Evolutionary conservation across 768 basidiomycete species (phyloP).

Genomic region (Peribolospora kevripleyi): DNA sequence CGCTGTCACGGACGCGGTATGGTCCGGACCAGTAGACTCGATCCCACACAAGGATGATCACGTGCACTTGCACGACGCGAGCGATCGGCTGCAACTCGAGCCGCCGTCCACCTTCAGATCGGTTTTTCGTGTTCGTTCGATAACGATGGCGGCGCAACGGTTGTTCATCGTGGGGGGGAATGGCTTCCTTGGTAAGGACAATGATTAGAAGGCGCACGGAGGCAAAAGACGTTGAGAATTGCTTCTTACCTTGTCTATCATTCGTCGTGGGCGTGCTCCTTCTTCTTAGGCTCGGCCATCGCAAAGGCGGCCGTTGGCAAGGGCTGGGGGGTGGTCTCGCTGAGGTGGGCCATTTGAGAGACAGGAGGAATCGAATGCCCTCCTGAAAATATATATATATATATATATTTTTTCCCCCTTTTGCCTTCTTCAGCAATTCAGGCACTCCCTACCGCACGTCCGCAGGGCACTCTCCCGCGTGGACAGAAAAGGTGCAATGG

Average conservation of each 20-base stretch:
- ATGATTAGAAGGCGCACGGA: neutral
- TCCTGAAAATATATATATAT: neutral
- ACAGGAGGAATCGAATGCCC: conserved; percentile 7
- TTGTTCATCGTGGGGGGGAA: conserved; percentile 95
- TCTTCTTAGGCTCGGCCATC: conserved; percentile 55
- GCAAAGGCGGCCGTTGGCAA: conserved; percentile 64
- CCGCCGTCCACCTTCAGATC: too few relatives aligned
- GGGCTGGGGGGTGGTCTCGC: conserved; percentile 67
- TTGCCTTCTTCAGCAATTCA: conserved; percentile 35
- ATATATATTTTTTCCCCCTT: neutral
- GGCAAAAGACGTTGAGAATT: too few relatives aligned
- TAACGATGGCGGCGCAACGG: neutral
- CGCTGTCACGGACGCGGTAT: too few relatives aligned
- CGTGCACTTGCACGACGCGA: too few relatives aligned
- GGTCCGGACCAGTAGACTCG: too few relatives aligned
- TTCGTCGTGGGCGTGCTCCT: neutral
- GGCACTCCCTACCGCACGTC: conserved; percentile 63
- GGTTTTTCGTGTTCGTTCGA: too few relatives aligned
- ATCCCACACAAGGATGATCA: too few relatives aligned
- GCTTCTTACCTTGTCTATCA: too few relatives aligned
- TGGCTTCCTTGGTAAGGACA: conserved; percentile 61
- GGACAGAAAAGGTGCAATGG: conserved; percentile 68
- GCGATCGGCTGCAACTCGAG: too few relatives aligned
- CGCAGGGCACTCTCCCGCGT: conserved; percentile 72
- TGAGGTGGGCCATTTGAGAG: conserved; percentile 32